Conservation (phyloP, 1,284 basidiomycete species). For the Papiliotrema fonsecae region DNA sequence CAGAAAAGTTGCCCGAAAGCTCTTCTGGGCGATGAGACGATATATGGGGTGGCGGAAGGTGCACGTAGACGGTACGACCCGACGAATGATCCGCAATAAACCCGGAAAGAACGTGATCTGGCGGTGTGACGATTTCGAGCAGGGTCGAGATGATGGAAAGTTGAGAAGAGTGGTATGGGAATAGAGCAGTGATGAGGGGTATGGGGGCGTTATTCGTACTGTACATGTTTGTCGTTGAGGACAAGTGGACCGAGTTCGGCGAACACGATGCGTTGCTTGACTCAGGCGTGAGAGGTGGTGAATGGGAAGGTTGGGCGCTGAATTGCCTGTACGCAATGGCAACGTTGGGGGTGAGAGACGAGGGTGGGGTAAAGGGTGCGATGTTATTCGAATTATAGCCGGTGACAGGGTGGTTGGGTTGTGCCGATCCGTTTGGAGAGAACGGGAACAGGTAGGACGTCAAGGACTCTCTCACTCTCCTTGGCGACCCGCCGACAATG, state of each 20-base stretch:
- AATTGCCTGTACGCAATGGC: not conserved
- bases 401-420: conserved; percentile 11
- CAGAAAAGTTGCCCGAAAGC: conserved; percentile 40
- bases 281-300: not conserved
- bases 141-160: conserved; percentile 28
- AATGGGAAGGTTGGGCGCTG: not conserved
- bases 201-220: conserved; percentile 11
- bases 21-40: conserved; percentile 21
- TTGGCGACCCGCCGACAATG: conserved; percentile 38
- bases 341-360: conserved; percentile 6
- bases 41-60: conserved; percentile 28
- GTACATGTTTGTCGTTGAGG: not conserved
- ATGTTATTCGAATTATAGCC: conserved; percentile 4
- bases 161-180: conserved; percentile 33
- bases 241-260: not conserved
- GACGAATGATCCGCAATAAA: conserved; percentile 34
- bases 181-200: conserved; percentile 37
- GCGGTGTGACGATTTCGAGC: conserved; percentile 45
- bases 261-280: conserved; percentile 16
- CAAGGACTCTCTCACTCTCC: conserved; percentile 41
- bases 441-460: conserved; percentile 39
- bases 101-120: conserved; percentile 33
- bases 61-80: conserved; percentile 39
- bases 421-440: conserved; percentile 17
- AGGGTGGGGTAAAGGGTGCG: conserved; percentile 22